Evolutionary conservation across 2,329 filamentous ascomycete genomes (phyloP).

Genomic region (Aspergillus viridinutans): DNA sequence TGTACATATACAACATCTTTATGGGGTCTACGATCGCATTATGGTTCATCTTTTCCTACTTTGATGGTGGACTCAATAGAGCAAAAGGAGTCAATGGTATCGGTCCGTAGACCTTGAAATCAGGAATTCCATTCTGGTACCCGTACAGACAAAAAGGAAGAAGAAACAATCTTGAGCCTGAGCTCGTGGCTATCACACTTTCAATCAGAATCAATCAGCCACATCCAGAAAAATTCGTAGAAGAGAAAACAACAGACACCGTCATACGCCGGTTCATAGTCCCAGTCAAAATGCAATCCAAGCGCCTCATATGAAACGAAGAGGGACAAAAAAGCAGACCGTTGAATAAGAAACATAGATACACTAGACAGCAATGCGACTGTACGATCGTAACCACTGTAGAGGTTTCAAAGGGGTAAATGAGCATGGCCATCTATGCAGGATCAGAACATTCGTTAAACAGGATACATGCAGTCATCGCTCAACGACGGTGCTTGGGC

Average conservation of each 20-base stretch:
- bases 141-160: background rate
- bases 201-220: slow-evolving; percentile 1
- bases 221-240: background rate
- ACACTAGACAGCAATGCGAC: background rate
- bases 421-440: slow-evolving; percentile 5
- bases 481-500: slow-evolving; percentile 39
- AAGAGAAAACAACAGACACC: background rate
- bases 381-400: background rate
- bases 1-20: background rate
- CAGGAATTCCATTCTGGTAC: background rate
- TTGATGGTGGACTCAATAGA: background rate
- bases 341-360: slow-evolving; percentile 4
- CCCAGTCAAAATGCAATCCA: background rate
- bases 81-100: background rate
- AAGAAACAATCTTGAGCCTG: background rate
- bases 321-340: background rate
- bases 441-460: slow-evolving; percentile 5
- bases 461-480: background rate
- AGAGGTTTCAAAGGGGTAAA: background rate
- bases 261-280: background rate
- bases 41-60: background rate
- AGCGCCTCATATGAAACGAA: background rate
- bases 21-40: background rate
- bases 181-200: slow-evolving; percentile 2
- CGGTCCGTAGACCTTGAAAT: background rate